These are phyloP conservation scores for Epichloe hybrida DNA, from an alignment of 2,329 filamentous ascomycete species.

Conservation along the genomic window DNA sequence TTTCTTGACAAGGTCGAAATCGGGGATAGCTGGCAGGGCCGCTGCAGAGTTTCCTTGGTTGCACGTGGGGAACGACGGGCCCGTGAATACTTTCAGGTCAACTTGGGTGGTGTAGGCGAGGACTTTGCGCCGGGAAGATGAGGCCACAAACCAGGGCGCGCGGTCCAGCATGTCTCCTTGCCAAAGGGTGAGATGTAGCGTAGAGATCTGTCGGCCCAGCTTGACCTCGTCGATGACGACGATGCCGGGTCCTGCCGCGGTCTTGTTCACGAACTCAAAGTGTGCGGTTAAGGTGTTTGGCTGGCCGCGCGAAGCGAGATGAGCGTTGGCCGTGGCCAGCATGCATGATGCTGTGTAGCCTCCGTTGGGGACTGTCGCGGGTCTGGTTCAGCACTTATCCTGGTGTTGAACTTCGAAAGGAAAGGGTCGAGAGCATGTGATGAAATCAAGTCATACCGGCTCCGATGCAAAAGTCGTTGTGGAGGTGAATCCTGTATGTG, in stretches of 20 bases:
- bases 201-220: slow-evolving; percentile 1
- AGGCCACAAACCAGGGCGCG: slow-evolving; percentile 17
- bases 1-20: slow-evolving; percentile 8
- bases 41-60: slow-evolving; percentile 11
- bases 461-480: slow-evolving; percentile 11
- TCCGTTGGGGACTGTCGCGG: slow-evolving; percentile 23
- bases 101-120: slow-evolving; percentile 20
- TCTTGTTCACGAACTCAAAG: slow-evolving; percentile 23
- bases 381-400: not conserved
- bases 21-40: slow-evolving; percentile 7
- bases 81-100: slow-evolving; percentile 14
- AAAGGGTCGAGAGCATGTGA: not conserved
- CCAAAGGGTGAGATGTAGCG: slow-evolving; percentile 16
- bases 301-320: slow-evolving; percentile 17
- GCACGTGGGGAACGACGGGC: slow-evolving; percentile 16
- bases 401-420: no score
- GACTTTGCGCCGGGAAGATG: slow-evolving; percentile 15
- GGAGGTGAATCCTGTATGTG: slow-evolving; percentile 13
- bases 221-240: slow-evolving; percentile 11
- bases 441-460: slow-evolving; percentile 8
- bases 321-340: slow-evolving; percentile 15
- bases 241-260: slow-evolving; percentile 18
- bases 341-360: slow-evolving; percentile 25
- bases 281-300: slow-evolving; percentile 21
- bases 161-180: slow-evolving; percentile 17